Evolutionary conservation across 2,329 filamentous ascomycete species (phyloP).

Genomic region (Penicillium capsulatum): DNA sequence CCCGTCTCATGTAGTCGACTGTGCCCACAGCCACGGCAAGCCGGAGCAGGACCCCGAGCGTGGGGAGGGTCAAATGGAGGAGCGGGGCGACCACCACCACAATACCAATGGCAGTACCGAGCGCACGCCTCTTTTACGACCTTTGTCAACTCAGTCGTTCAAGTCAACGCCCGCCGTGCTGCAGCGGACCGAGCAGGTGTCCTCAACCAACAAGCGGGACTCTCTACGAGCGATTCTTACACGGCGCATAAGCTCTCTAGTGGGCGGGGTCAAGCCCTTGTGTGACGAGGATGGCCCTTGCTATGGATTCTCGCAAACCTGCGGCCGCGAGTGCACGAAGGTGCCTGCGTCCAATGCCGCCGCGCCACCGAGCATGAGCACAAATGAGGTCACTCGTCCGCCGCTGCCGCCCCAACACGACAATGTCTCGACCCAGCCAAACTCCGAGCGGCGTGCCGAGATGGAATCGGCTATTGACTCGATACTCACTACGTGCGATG

Average conservation of each 20-base stretch:
- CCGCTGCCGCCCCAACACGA: slow-evolving; percentile 12
- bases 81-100: slow-evolving; percentile 21
- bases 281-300: slow-evolving; percentile 59
- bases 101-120: slow-evolving; percentile 22
- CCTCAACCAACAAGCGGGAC: slow-evolving; percentile 21
- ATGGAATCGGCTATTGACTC: slow-evolving; percentile 4
- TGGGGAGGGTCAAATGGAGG: slow-evolving; percentile 20
- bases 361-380: slow-evolving; percentile 6
- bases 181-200: slow-evolving; percentile 13
- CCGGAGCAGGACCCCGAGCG: slow-evolving; percentile 35
- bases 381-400: slow-evolving; percentile 16
- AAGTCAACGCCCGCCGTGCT: slow-evolving; percentile 24
- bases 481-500: slow-evolving; percentile 1
- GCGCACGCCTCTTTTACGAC: slow-evolving; percentile 29
- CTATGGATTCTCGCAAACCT: slow-evolving; percentile 59
- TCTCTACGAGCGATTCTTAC: slow-evolving; percentile 36
- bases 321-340: slow-evolving; percentile 59
- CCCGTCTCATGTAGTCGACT: slow-evolving; percentile 49
- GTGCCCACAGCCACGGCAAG: slow-evolving; percentile 44
- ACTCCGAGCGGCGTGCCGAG: slow-evolving; percentile 11
- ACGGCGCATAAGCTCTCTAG: slow-evolving; percentile 47
- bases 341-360: slow-evolving; percentile 20
- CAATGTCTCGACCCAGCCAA: slow-evolving; percentile 17
- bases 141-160: slow-evolving; percentile 8
- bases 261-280: slow-evolving; percentile 46